These are phyloP conservation scores for Lodderomyces orthopsilosis DNA, from an alignment of 1,139 yeast species.

Conservation along the genomic window DNA sequence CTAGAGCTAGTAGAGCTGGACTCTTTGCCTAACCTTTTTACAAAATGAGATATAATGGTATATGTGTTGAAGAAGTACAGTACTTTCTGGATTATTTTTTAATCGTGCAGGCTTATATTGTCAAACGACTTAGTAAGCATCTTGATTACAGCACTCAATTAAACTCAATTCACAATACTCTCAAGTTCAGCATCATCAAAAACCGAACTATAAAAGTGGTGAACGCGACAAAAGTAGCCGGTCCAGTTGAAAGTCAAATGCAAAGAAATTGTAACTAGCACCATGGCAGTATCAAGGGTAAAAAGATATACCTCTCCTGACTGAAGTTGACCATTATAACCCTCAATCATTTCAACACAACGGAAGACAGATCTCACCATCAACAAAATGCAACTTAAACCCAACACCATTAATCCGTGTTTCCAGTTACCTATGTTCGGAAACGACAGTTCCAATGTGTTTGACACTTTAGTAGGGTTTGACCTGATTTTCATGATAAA, in stretches of 20 bases:
- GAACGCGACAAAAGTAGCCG: background rate
- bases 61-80: too few relatives aligned
- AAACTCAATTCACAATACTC: background rate
- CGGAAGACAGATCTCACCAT: background rate
- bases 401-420: background rate
- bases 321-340: background rate
- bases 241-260: constrained; percentile 1
- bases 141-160: too few relatives aligned
- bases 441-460: background rate
- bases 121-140: too few relatives aligned
- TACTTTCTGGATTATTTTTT: too few relatives aligned
- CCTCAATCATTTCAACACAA: constrained; percentile 1
- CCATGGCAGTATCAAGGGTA: background rate
- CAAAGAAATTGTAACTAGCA: background rate
- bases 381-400: background rate
- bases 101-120: too few relatives aligned
- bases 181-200: background rate
- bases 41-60: too few relatives aligned
- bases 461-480: background rate
- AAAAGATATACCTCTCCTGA: background rate
- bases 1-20: too few relatives aligned
- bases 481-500: background rate
- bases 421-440: background rate
- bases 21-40: too few relatives aligned
- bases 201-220: background rate